phyloP scores from a whole-genome alignment of 495 filamentous ascomycete genomes.

The Acidomyces sp. region DNA sequence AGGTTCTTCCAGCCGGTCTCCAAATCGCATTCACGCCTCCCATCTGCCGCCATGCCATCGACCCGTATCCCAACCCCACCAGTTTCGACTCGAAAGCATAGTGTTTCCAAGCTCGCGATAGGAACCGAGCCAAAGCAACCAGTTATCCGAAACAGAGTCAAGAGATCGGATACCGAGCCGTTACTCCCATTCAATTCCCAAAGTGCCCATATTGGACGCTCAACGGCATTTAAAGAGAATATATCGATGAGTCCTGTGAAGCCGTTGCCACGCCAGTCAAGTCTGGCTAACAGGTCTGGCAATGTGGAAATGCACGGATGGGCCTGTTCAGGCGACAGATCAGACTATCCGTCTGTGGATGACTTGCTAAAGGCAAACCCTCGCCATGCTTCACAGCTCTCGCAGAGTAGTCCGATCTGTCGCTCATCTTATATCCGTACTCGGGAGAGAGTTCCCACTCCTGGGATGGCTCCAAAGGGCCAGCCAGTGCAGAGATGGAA shows the following conservation, averaged over 20 bases:
- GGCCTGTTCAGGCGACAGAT: too few relatives aligned
- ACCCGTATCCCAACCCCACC: slow-evolving; percentile 17
- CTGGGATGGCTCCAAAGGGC: not conserved
- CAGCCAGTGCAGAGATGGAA: slow-evolving; percentile 13
- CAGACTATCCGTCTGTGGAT: too few relatives aligned
- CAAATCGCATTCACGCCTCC: slow-evolving; percentile 11
- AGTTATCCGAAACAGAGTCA: slow-evolving; percentile 5
- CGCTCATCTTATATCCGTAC: too few relatives aligned
- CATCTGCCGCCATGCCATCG: slow-evolving; percentile 10
- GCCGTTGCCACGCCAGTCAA: too few relatives aligned
- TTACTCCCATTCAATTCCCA: slow-evolving; percentile 7
- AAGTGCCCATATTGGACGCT: slow-evolving; percentile 1
- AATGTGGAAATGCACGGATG: too few relatives aligned
- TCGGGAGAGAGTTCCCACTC: slow-evolving; percentile 2
- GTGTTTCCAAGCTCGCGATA: slow-evolving; percentile 6
- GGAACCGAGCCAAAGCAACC: not conserved
- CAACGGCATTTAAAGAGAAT: slow-evolving; percentile 22
- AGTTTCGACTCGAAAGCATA: slow-evolving; percentile 12
- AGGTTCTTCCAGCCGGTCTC: too few relatives aligned
- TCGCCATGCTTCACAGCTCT: slow-evolving; percentile 1
- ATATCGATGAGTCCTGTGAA: slow-evolving; percentile 16
- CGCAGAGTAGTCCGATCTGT: slow-evolving; percentile 9
- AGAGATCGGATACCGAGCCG: slow-evolving; percentile 19
- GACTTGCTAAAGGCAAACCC: too few relatives aligned
- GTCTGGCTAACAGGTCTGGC: too few relatives aligned